Percentiles rank a stretch among this genome's conserved stretches.
Evolutionary conservation across 495 filamentous ascomycete genomes (phyloP).

Genomic region (Penicillium coffeae): DNA sequence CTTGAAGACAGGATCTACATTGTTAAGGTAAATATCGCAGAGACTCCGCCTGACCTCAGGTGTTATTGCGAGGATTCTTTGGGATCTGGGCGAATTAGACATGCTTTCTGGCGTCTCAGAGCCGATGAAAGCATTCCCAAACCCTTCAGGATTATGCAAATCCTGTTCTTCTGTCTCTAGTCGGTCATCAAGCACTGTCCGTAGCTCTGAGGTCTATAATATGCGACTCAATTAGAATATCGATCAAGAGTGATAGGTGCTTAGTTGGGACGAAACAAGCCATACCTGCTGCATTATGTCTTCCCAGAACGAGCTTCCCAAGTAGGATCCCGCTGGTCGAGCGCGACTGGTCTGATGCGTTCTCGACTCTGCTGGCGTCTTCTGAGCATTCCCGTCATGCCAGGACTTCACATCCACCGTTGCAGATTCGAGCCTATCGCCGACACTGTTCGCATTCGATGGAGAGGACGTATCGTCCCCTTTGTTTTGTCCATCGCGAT

Average conservation of each 20-base stretch:
- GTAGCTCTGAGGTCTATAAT: slow-evolving; percentile 20
- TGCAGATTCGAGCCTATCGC: slow-evolving; percentile 5
- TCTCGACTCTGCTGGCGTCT: neutral
- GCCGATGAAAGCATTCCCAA: slow-evolving; percentile 14
- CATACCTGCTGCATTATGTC: slow-evolving; percentile 31
- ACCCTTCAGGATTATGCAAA: slow-evolving; percentile 3
- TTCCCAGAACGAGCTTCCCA: slow-evolving; percentile 32
- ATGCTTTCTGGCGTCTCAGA: slow-evolving; percentile 19
- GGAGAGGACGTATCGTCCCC: neutral
- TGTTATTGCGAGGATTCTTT: slow-evolving; percentile 3
- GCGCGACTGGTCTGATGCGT: slow-evolving; percentile 7
- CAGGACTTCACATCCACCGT: slow-evolving; percentile 8
- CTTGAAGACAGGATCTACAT: slow-evolving; percentile 40
- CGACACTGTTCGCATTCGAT: neutral
- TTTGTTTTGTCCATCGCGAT: slow-evolving; percentile 4
- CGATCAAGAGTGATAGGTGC: neutral
- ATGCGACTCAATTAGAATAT: neutral
- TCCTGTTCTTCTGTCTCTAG: slow-evolving; percentile 15
- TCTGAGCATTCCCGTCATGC: slow-evolving; percentile 5
- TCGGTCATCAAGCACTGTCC: slow-evolving; percentile 20
- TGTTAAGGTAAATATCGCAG: slow-evolving; percentile 30
- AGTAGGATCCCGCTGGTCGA: slow-evolving; percentile 15
- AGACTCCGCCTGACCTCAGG: slow-evolving; percentile 15
- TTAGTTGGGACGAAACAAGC: neutral
- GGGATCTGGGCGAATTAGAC: slow-evolving; percentile 8